Percentiles rank a stretch among this genome's conserved stretches.
These are phyloP conservation scores for Tetrastigma voinierianum DNA, from an alignment of 164 flowering plant genomes.

Conservation along the genomic window DNA sequence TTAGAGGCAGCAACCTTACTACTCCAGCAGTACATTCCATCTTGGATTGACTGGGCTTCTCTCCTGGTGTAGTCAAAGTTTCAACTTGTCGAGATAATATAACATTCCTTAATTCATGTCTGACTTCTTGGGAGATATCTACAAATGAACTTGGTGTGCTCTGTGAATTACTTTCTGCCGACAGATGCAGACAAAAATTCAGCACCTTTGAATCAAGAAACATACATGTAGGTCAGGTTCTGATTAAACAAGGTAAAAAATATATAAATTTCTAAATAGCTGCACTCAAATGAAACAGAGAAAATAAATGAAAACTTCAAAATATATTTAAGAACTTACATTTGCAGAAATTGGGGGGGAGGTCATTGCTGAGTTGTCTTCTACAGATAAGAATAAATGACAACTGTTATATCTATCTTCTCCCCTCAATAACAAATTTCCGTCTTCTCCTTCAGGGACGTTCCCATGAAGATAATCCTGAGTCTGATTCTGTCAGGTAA, in stretches of 20 bases:
- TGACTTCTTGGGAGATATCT: slow-evolving; percentile 19
- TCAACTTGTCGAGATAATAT: slow-evolving; percentile 12
- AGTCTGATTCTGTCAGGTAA: slow-evolving; percentile 17
- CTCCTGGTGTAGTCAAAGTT: slow-evolving; percentile 12
- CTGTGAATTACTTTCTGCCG: slow-evolving; percentile 39
- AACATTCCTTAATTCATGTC: slow-evolving; percentile 7
- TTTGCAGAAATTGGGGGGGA: slow-evolving; percentile 33
- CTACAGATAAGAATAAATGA: slow-evolving; percentile 63
- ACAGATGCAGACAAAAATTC: slow-evolving; percentile 57
- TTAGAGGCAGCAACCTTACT: slow-evolving; percentile 2
- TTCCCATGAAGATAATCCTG: slow-evolving; percentile 16
- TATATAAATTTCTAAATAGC: background rate
- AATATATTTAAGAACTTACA: slow-evolving; percentile 31
- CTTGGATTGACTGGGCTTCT: slow-evolving; percentile 7
- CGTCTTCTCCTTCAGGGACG: slow-evolving; percentile 16
- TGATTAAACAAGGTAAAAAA: background rate
- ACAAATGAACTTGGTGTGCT: slow-evolving; percentile 14
- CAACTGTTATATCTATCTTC: slow-evolving; percentile 33
- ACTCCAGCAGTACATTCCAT: slow-evolving; percentile 4
- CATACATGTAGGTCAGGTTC: background rate
- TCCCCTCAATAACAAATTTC: slow-evolving; percentile 18
- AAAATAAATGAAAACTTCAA: background rate
- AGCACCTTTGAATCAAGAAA: slow-evolving; percentile 37
- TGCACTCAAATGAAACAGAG: background rate
- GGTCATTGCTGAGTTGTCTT: slow-evolving; percentile 34